These are phyloP conservation scores for Xylaria cubensis DNA, from an alignment of 495 filamentous ascomycete genomes.

Conservation along the genomic window DNA sequence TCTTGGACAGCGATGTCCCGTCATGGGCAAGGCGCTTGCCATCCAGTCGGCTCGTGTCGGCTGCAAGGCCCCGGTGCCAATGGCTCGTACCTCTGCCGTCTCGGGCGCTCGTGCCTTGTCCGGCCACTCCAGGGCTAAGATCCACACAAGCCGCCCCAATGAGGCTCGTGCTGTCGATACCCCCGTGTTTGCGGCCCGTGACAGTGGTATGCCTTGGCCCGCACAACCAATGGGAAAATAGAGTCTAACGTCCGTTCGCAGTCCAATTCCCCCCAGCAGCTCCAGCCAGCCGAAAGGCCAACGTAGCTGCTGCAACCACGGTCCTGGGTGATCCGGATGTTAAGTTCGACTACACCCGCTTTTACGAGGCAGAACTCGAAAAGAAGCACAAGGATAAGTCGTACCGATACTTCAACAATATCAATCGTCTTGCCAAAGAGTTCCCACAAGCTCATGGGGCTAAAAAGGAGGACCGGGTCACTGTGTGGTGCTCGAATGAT, in stretches of 20 bases:
- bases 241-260: constrained; percentile 37
- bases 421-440: constrained; percentile 95
- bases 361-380: constrained; percentile 86
- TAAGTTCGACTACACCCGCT: constrained; percentile 88
- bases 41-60: constrained; percentile 72
- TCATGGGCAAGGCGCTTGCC: constrained; percentile 97
- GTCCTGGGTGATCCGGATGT: constrained; percentile 35
- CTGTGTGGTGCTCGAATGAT: constrained; percentile 99
- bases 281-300: constrained; percentile 45
- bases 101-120: constrained; percentile 54
- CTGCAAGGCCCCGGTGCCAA: constrained; percentile 29
- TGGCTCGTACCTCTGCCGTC: constrained; percentile 46
- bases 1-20: constrained; percentile 90
- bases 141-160: constrained; percentile 79
- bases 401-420: constrained; percentile 99
- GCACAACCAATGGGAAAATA: not conserved
- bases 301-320: constrained; percentile 34
- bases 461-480: constrained; percentile 83
- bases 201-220: constrained; percentile 58
- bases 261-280: constrained; percentile 49
- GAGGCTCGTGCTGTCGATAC: constrained; percentile 75
- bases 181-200: constrained; percentile 61
- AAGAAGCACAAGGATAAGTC: constrained; percentile 99
- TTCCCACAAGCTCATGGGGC: constrained; percentile 95
- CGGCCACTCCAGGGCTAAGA: constrained; percentile 64